Base-by-base conservation (phyloP, 805 yeast species). In the Pichia nanzhaoensis region DNA sequence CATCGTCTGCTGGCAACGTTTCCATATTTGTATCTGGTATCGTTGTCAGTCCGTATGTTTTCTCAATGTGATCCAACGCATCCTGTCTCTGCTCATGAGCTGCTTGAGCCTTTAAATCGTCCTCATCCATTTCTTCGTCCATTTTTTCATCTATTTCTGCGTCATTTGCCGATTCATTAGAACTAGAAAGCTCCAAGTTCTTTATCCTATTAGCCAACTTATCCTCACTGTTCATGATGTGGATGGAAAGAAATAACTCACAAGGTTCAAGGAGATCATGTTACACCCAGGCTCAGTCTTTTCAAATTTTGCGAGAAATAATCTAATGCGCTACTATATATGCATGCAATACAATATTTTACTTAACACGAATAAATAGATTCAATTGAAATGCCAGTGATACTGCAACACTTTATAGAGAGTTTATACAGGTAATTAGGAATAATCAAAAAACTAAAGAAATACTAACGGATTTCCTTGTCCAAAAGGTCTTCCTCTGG, bases 1-100 rank as follows among this genome's bases (percentile, higher is more conserved):
- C 89, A 7, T 63, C 69, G 63, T 87, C 95, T 0, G 89, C 80
- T 8, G 78, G 84, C 37, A 84, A 75, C 28, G 66, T 65, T 35
- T 83, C 84, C 0, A 70, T 70, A 41, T 65, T 55, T 1, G 65
- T 57, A 52, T 76, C 82, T 1, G 62, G 62, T 2, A 64, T 61
- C 5, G 52, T 51, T 5, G 58, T 56, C 46, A 63, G 44, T 3
- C 68, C 68, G 34, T 58, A 56, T 20, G 54, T 55, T 32, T 55
- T 43, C 14, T 60, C 48, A 24, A 59, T 44, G 31, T 58, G 51
- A 18, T 49, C 45, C 21, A 53, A 46, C 7, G 46, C 42, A 9
- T 45, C 51, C 16, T 33, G 22, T 17, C 48, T 40, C 27, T 39
- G 34, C 13, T 20, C 27, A 4, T 40, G 39, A 8, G 47, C 42